Evolutionary conservation across 805 yeast genomes (phyloP).

Genomic region (Metschnikowia chrysomelidarum): DNA sequence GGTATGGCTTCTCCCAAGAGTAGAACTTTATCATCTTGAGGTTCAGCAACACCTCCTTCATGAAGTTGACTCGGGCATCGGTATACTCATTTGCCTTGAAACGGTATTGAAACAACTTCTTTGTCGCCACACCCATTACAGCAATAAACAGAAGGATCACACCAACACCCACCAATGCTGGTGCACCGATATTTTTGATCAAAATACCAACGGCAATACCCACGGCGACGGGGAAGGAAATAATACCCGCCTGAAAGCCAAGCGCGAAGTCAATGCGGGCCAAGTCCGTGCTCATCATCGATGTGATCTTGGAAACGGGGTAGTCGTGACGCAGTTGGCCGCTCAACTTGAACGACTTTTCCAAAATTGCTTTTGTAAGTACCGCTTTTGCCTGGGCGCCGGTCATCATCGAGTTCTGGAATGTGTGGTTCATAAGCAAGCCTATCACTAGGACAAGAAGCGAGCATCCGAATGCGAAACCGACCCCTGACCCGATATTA

Average conservation of each 20-base stretch:
- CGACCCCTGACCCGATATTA: constrained; percentile 79
- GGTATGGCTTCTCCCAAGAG: constrained; percentile 47
- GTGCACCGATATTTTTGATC: constrained; percentile 36
- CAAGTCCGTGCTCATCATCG: constrained; percentile 43
- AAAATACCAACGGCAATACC: constrained; percentile 37
- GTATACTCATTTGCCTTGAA: constrained; percentile 37
- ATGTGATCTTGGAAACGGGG: constrained; percentile 40
- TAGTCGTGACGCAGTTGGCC: constrained; percentile 33
- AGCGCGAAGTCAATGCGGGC: constrained; percentile 43
- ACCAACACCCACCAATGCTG: constrained; percentile 43
- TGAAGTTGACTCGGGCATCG: constrained; percentile 41
- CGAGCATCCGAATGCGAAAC: constrained; percentile 66
- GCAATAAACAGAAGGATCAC: constrained; percentile 35
- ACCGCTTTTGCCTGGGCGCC: constrained; percentile 43
- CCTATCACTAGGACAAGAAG: constrained; percentile 47
- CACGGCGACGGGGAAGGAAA: constrained; percentile 44
- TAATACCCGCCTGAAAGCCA: constrained; percentile 42
- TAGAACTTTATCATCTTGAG: constrained; percentile 45
- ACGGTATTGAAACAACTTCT: constrained; percentile 34
- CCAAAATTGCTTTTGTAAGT: constrained; percentile 37
- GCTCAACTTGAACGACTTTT: constrained; percentile 39
- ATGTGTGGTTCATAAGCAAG: constrained; percentile 39
- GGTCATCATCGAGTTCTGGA: constrained; percentile 41
- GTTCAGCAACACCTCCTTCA: constrained; percentile 42
- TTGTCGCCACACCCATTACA: constrained; percentile 35